Evolutionary conservation across 805 yeast species (phyloP).

Genomic region (Candida michaelii): DNA sequence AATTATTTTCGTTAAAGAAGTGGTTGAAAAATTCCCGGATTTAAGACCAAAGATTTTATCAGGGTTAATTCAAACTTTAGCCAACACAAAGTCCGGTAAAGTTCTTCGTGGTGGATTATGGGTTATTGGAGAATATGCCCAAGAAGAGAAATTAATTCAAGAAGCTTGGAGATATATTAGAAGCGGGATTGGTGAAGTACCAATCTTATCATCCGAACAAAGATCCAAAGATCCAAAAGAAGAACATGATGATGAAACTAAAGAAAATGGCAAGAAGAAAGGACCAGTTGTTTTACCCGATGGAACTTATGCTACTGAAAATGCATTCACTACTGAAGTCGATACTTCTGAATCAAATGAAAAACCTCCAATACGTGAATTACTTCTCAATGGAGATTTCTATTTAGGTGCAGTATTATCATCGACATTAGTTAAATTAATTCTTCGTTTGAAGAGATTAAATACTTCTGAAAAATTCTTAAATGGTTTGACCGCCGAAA

Average conservation of each 20-base stretch:
- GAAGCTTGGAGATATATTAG: conserved; percentile 87
- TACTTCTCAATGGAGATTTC: conserved; percentile 83
- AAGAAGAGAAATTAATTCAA: conserved; percentile 69
- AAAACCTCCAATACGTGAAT: conserved; percentile 75
- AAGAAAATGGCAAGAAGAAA: conserved; percentile 17
- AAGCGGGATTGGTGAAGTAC: conserved; percentile 83
- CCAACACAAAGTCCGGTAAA: conserved; percentile 76
- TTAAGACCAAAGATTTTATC: conserved; percentile 63
- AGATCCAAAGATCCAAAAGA: conserved; percentile 29
- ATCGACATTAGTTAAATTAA: conserved; percentile 84
- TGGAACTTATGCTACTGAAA: conserved; percentile 97
- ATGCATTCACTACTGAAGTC: conserved; percentile 62
- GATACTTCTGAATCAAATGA: conserved; percentile 34
- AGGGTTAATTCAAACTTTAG: conserved; percentile 62
- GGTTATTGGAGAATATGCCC: conserved; percentile 92
- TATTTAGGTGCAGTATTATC: conserved; percentile 87
- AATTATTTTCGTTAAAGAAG: conserved; percentile 88
- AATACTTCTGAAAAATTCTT: conserved; percentile 54
- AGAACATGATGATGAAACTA: conserved; percentile 23
- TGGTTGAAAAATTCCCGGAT: conserved; percentile 86
- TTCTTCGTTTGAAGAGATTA: conserved; percentile 66
- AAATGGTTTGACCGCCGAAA: conserved; percentile 93
- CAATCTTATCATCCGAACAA: conserved; percentile 75
- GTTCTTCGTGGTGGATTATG: conserved; percentile 92
- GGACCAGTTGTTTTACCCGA: conserved; percentile 94